Base-by-base conservation (phyloP, 192 early-diverging fungal species). In the Podila minutissima region DNA sequence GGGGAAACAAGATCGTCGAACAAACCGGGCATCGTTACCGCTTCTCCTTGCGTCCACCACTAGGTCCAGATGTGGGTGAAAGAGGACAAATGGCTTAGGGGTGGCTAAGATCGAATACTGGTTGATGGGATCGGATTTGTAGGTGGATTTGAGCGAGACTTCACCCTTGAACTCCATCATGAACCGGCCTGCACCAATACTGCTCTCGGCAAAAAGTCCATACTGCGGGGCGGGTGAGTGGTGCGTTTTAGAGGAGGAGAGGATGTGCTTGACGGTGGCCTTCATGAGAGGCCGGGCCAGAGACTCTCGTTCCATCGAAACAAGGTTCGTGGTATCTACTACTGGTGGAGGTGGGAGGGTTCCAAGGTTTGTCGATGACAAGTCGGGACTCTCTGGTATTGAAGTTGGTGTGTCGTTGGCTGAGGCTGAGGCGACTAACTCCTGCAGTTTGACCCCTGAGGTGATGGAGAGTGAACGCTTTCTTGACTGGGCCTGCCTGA, bases 101-200 rank as follows among this genome's bases (percentile, higher is more conserved):
- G 91, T 91, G 4, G 90, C 88, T 59, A 94, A 59, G 24, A 91
- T 82, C 41, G 85, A 83, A 72, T 91, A 94, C 38, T 92, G 84
- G 74, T 93, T 93, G 64, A 83, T 85, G 11, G 89, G 86, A 24
- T 91, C 88, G 32, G 85, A 75, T 67, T 91, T 91, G 83, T 93
- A 92, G 20, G 82, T 85, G 7, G 89, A 88, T 53, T 93, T 92
- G 13, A 94, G 75, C 0, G 87, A 69, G 17, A 94, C 84, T 49
- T 92, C 89, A 15, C 96, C 96, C 53, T 91, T 90, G 74, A 93
- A 94, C 62, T 97, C 92, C 78, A 90, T 87, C 58, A 98, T 83
- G 69, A 90, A 95, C 38, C 85, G 71, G 19, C 86, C 73, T 0
- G 85, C 62, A 12, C 82, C 59, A 51, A 95, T 87, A 17, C 87